Base-by-base conservation (phyloP, 2,329 filamentous ascomycete species). In the Fusarium sp. region DNA sequence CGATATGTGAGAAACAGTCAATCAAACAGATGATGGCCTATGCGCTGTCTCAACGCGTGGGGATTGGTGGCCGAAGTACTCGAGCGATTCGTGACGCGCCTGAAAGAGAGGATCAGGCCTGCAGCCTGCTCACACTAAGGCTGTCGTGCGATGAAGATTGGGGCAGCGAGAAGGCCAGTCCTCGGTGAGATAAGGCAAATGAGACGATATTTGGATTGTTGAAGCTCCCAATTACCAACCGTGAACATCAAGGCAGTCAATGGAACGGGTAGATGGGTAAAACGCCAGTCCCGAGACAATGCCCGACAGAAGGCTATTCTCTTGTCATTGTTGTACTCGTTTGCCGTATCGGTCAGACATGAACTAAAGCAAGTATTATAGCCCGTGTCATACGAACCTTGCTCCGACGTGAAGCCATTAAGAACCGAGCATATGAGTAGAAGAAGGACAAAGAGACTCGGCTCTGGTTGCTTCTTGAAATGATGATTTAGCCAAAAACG, bases 261-360 rank as follows among this genome's bases (percentile, higher is more conserved):
- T 43, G 18, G 27, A 47, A 52, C 40, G 52, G 21, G 33, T 45
- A 37, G 39, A 46, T 50, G 47, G 42, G 45, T 53, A 55, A 59
- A 66, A 63, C 51, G 29, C 47, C 54, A 63, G 40, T 66, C 51
- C 65, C 59, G 59, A 72, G 61, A 71, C 70, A 69, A 60, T 52
- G 25, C 18, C 20, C 17, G 33, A 37, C 51, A 50, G 36, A 53
- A 21, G 14, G 53, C 6, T 33, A 4, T 33, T 17, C 20, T 46
- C 23, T 20, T 20, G 36, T 29, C 45, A 36, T 52, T 67, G 50
- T 57, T 31, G 42, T 43, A 51, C 47, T 48, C 23, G 11, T 36
- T 36, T 29, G 33, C 11, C 15, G 9, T 6, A 29, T 31, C 3
- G 5, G 13, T 14, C 17, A n/a, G 8, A 42, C 41, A 21, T 42